Conservation (phyloP, 148 eudicot genomes). For the Dianthus caryophyllus region DNA sequence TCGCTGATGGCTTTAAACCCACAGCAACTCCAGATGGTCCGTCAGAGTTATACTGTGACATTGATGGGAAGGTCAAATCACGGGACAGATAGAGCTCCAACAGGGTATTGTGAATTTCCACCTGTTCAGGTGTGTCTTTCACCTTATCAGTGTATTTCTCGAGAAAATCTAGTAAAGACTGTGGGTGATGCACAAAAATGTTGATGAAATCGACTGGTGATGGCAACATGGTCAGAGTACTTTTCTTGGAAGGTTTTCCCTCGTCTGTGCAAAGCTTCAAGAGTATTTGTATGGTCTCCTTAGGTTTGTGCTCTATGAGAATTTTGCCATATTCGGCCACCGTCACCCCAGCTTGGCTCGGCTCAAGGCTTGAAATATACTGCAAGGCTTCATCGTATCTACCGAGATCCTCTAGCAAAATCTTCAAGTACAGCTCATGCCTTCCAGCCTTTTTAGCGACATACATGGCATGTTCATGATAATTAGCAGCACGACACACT, state of each 20-base stretch:
- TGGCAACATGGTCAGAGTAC: conserved; percentile 70
- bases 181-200: conserved; percentile 84
- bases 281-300: conserved; percentile 73
- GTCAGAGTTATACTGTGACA: conserved; percentile 43
- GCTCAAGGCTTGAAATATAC: conserved; percentile 81
- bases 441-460: conserved; percentile 95
- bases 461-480: conserved; percentile 98
- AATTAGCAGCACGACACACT: conserved; percentile 95
- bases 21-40: conserved; percentile 32
- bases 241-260: conserved; percentile 50
- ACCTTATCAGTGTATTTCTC: conserved; percentile 85
- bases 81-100: conserved; percentile 82
- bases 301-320: conserved; percentile 88
- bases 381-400: conserved; percentile 90
- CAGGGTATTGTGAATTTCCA: conserved; percentile 86
- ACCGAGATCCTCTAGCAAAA: conserved; percentile 88
- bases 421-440: conserved; percentile 94
- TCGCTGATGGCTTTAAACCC: conserved; percentile 34
- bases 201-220: conserved; percentile 96
- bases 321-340: conserved; percentile 91
- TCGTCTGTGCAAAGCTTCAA: conserved; percentile 95
- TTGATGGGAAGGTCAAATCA: conserved; percentile 74
- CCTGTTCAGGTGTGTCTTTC: conserved; percentile 93
- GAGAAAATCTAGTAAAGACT: conserved; percentile 80
- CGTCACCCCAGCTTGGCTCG: conserved; percentile 92